Evolutionary conservation across 73 alveolate species (phyloP).

Genomic region (Paramecium sexaurelia): DNA sequence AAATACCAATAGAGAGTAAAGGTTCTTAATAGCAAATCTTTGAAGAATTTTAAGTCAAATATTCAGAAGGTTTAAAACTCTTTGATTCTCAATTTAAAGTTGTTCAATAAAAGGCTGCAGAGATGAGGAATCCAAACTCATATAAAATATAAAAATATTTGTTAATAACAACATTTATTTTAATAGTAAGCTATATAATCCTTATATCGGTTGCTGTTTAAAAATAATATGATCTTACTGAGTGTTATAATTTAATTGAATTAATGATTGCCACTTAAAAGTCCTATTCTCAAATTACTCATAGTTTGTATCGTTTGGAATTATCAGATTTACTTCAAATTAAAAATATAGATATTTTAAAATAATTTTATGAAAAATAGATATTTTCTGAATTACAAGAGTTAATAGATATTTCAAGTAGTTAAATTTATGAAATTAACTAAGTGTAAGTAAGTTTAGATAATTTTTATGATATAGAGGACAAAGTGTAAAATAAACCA

Average conservation of each 20-base stretch:
- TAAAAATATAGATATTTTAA: not conserved
- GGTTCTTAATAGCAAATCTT: not conserved
- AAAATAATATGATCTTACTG: not conserved
- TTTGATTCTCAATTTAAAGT: not conserved
- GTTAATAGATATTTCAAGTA: not conserved
- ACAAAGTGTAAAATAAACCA: not conserved
- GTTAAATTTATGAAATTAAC: not conserved
- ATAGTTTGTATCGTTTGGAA: not conserved
- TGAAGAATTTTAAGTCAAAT: not conserved
- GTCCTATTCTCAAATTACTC: not conserved
- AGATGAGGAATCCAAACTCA: not conserved
- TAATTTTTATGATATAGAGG: not conserved
- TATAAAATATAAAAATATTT: constrained; percentile 4
- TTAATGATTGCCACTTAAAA: not conserved
- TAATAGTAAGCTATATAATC: not conserved
- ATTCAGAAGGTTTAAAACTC: not conserved
- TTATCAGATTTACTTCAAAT: not conserved
- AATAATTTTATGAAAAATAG: not conserved
- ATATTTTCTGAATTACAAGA: not conserved
- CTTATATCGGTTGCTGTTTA: not conserved
- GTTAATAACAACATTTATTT: not conserved
- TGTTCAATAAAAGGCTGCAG: not conserved
- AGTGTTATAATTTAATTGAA: not conserved
- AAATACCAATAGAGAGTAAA: constrained; percentile 8
- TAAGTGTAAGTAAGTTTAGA: not conserved